A percentile compares a stretch with the other conserved stretches of the same genome.
Conservation (phyloP, 352 stramenopile genomes). For the Pythium myriotylum region DNA sequence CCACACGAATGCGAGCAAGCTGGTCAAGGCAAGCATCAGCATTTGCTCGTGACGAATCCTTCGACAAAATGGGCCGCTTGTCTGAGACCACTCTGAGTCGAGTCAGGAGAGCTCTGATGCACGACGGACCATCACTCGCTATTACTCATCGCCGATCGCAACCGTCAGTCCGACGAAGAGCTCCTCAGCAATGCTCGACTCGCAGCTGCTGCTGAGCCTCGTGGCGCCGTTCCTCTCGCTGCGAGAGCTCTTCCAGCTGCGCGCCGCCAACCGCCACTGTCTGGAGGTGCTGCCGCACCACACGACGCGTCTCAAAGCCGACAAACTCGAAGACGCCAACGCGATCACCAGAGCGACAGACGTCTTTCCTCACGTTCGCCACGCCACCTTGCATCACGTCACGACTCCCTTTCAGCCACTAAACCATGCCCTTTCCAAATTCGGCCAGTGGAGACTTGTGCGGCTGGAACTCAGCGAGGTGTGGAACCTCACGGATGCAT, state of each 20-base stretch:
- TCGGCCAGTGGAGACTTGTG: conserved; percentile 32
- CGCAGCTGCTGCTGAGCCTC: conserved; percentile 35
- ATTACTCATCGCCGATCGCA: background rate
- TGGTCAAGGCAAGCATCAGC: too few species aligned
- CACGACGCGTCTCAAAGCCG: conserved; percentile 47
- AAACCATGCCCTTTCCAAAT: conserved; percentile 36
- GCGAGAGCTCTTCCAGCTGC: conserved; percentile 43
- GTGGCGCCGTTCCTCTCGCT: conserved; percentile 52
- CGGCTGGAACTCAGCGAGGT: conserved; percentile 49
- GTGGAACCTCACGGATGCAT: conserved; percentile 48
- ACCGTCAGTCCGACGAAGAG: background rate
- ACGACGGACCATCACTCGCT: conserved; percentile 15
- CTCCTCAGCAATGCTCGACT: conserved; percentile 19
- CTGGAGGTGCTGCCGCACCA: conserved; percentile 34
- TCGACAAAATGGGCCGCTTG: too few species aligned
- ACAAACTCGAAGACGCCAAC: conserved; percentile 29
- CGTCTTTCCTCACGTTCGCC: conserved; percentile 44
- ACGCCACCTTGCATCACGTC: conserved; percentile 39
- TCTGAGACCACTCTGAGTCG: background rate
- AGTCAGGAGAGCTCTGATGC: too few species aligned
- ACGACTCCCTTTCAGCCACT: conserved; percentile 34
- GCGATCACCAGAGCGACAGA: conserved; percentile 32
- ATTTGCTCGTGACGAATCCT: too few species aligned
- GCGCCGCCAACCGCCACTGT: conserved; percentile 30
- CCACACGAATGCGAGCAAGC: too few species aligned